Percentiles rank a stretch among this genome's conserved stretches.
Conservation (phyloP, 495 filamentous ascomycete species). For the Filosporella fistucella region DNA sequence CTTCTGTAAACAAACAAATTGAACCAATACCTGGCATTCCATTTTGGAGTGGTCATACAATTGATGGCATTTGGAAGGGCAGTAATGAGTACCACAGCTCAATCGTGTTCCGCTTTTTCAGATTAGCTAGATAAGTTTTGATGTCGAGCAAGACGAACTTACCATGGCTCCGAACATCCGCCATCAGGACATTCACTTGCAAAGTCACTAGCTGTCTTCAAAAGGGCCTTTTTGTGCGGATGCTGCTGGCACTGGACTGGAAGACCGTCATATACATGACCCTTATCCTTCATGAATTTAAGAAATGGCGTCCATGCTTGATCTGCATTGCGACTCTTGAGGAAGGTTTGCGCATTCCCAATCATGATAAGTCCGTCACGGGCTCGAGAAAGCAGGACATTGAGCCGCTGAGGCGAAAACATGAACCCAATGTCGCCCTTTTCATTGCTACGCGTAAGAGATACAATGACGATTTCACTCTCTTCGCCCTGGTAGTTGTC, state of each 20-base stretch:
- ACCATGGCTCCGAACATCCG: conserved; percentile 67
- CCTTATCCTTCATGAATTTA: conserved; percentile 44
- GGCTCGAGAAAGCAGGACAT: conserved; percentile 70
- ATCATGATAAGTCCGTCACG: conserved; percentile 65
- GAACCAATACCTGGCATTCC: conserved; percentile 44
- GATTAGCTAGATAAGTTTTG: conserved; percentile 1
- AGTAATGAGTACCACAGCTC: conserved; percentile 58
- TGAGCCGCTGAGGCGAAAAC: conserved; percentile 60
- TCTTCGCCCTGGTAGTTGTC: conserved; percentile 85
- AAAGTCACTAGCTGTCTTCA: conserved; percentile 51
- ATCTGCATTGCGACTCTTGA: conserved; percentile 54
- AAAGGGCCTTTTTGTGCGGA: conserved; percentile 39
- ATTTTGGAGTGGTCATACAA: conserved; percentile 63
- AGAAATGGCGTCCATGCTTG: conserved; percentile 56
- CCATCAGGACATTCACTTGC: conserved; percentile 63
- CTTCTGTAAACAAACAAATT: no score
- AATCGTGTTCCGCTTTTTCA: conserved; percentile 45
- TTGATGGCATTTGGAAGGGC: conserved; percentile 59
- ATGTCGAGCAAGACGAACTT: conserved; percentile 19
- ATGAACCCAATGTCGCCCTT: conserved; percentile 71
- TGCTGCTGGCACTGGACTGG: conserved; percentile 68
- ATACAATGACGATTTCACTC: conserved; percentile 66
- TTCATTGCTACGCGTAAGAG: conserved; percentile 63
- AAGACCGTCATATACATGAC: conserved; percentile 64
- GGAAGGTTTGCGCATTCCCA: conserved; percentile 66